Base-by-base conservation (phyloP, 257 asterid genomes). In the Ajuga chamaepitys region DNA sequence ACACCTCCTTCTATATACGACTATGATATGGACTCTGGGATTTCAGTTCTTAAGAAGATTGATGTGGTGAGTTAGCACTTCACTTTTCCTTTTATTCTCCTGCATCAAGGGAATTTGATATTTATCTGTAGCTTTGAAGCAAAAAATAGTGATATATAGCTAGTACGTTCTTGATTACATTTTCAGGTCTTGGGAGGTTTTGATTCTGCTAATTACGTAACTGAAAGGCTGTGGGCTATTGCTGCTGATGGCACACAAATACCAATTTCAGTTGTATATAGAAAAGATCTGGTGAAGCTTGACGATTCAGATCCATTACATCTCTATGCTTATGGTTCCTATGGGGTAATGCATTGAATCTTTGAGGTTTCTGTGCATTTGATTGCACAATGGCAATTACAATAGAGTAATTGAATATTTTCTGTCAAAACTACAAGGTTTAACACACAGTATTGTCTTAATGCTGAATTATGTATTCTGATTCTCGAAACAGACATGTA, bases 261-360 rank as follows among this genome's bases (percentile, higher is more conserved):
- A 58, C 97, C 99, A 42, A 80, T 93, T 78, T 93, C 99, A 58
- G 53, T 89, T 68, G 80, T 89, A 32, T 93, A 85, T 73, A 79
- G 75, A 67, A 87, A 89, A 70, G 89, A 84, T 62, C 72, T 79
- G 56, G 97, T 83, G 76, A 86, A 87, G 86, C 87, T 87, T 75
- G 96, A 89, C 54, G 91, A 95, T 71, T 86, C 91, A 4, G 95
- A 86, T 74, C 95, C 99, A 2, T 78, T 93, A 34, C 87, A 87
- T 74, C 96, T 89, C 44, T 93, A 87, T 70, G 99, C 97, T 58
- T 93, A 93, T 76, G 99, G 99, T 74, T 86, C 99, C 58, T 93
- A 93, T 70, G 97, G 89, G 99, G 99, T 89, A 83, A 72, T 67
- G 25, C 63, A 71, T 58, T 61, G 26, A 22, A n/a, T n/a, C 11